These are phyloP conservation scores for Plasmodium gallinaceum DNA, from an alignment of 169 alveolate species.

Conservation along the genomic window DNA sequence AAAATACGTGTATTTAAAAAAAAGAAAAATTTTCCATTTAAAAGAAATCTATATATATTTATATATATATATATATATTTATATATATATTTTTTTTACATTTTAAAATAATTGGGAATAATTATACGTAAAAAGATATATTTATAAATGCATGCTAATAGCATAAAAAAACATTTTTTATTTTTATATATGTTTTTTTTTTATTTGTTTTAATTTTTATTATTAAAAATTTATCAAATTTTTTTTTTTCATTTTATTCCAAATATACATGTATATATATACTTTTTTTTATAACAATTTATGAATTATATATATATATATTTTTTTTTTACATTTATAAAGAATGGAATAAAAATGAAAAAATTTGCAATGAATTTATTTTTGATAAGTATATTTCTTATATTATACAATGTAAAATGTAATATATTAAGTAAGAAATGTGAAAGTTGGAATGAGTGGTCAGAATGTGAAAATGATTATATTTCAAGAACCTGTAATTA, in stretches of 20 bases:
- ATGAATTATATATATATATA: neutral
- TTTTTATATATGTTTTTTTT: no score
- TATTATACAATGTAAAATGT: constrained; percentile 1
- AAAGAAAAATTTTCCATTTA: no score
- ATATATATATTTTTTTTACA: neutral
- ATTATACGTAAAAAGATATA: no score
- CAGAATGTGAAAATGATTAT: constrained; percentile 11
- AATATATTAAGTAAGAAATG: neutral
- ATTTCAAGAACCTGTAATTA: constrained; percentile 27
- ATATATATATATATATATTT: neutral
- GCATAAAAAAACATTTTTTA: no score
- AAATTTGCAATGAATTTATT: constrained; percentile 1
- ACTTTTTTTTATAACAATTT: no score
- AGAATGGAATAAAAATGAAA: constrained; percentile 42
- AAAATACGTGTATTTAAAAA: no score
- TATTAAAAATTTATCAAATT: no score
- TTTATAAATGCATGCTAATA: no score
- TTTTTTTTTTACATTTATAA: constrained; percentile 24
- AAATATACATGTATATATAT: no score
- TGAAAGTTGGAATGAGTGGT: constrained; percentile 43
- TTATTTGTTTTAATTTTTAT: no score
- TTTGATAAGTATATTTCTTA: constrained; percentile 10
- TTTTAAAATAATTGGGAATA: neutral
- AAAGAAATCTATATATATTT: no score
- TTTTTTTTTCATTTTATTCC: no score